Conservation (phyloP, 495 filamentous ascomycete species). For the Glonium stellatum region DNA sequence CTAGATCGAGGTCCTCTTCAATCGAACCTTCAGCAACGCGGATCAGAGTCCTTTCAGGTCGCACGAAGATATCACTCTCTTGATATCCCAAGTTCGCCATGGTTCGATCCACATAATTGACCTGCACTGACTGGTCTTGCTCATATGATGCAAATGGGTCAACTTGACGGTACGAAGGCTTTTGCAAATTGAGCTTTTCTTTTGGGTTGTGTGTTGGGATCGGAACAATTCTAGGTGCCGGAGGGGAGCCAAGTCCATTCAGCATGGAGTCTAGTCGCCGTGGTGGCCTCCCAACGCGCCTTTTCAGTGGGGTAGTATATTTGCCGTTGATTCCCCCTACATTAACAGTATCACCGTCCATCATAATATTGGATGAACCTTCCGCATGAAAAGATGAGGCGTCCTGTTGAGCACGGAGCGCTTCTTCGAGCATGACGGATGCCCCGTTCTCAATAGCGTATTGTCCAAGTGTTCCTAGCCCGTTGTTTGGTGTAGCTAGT, state of each 20-base stretch:
- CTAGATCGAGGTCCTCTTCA: conserved; percentile 75
- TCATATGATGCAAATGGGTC: conserved; percentile 59
- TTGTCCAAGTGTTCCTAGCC: conserved; percentile 2
- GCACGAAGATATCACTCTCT: conserved; percentile 78
- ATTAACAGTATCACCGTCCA: conserved; percentile 11
- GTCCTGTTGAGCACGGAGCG: conserved; percentile 17
- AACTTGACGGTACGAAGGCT: conserved; percentile 50
- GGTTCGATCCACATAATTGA: conserved; percentile 75
- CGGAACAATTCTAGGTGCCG: conserved; percentile 52
- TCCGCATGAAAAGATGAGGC: conserved; percentile 1
- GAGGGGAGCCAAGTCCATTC: conserved; percentile 51
- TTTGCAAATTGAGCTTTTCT: conserved; percentile 58
- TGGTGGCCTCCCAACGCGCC: conserved; percentile 56
- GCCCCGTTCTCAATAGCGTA: conserved; percentile 23
- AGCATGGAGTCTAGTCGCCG: conserved; percentile 56
- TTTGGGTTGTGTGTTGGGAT: conserved; percentile 60
- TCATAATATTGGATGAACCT: conserved; percentile 37
- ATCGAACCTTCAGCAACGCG: conserved; percentile 68
- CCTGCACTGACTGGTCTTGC: conserved; percentile 51
- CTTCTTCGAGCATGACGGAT: conserved; percentile 25
- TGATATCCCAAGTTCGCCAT: conserved; percentile 96
- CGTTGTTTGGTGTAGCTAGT: conserved; percentile 22
- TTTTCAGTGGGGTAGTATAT: conserved; percentile 40
- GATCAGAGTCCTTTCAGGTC: conserved; percentile 68
- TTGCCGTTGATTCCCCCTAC: conserved; percentile 11